Evolutionary conservation across 2,329 filamentous ascomycete species (phyloP).

Genomic region (Sclerotiophoma versabilis): DNA sequence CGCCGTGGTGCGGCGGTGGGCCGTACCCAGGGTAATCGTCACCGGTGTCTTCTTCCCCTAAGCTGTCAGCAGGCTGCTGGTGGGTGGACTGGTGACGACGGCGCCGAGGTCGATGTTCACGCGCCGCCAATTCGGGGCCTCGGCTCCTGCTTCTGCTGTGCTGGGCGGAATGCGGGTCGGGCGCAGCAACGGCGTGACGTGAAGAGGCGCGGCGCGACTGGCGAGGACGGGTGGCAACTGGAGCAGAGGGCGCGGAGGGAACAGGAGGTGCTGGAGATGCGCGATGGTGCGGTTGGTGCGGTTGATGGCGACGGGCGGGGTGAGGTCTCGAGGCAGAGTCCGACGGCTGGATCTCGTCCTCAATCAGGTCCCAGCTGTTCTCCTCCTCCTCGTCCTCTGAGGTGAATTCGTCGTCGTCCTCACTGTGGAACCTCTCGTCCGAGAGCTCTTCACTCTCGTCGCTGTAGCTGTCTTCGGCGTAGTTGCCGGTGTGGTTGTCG

Average conservation of each 20-base stretch:
- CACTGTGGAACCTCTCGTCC: background rate
- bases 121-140: slow-evolving; percentile 30
- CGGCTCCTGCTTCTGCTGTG: slow-evolving; percentile 43
- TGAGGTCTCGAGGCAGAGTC: slow-evolving; percentile 57
- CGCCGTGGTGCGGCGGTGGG: slow-evolving; percentile 33
- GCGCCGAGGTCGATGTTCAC: slow-evolving; percentile 38
- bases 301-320: slow-evolving; percentile 35
- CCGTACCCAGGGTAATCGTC: slow-evolving; percentile 56
- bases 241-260: slow-evolving; percentile 38
- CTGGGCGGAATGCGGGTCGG: slow-evolving; percentile 43
- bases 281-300: slow-evolving; percentile 33
- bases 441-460: slow-evolving; percentile 37
- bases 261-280: slow-evolving; percentile 35
- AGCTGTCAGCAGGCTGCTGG: slow-evolving; percentile 11
- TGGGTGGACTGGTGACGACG: slow-evolving; percentile 46
- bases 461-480: slow-evolving; percentile 33
- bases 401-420: slow-evolving; percentile 40
- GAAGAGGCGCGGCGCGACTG: slow-evolving; percentile 52
- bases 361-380: slow-evolving; percentile 30
- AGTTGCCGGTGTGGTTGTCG: slow-evolving; percentile 48
- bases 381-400: slow-evolving; percentile 32
- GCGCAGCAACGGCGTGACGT: slow-evolving; percentile 41
- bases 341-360: slow-evolving; percentile 57
- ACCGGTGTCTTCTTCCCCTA: slow-evolving; percentile 45
- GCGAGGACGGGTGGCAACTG: slow-evolving; percentile 47